These are phyloP conservation scores for Mycena indigotica DNA, from an alignment of 768 basidiomycete genomes.

Conservation along the genomic window DNA sequence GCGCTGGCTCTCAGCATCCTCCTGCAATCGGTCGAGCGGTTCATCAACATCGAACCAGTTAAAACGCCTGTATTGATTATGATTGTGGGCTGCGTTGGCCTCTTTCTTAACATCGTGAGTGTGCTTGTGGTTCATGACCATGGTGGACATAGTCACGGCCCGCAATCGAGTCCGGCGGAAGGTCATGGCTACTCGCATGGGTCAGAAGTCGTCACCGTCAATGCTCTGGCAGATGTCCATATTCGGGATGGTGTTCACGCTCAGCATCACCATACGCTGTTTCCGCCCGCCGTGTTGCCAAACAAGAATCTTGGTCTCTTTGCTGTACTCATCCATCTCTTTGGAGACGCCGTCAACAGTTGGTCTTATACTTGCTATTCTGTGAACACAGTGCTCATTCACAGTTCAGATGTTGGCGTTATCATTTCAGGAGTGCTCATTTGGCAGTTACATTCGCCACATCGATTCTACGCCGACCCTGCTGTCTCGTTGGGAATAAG, in stretches of 20 bases:
- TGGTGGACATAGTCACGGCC: slow-evolving; percentile 45
- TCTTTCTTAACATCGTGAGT: slow-evolving; percentile 50
- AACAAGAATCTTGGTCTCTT: slow-evolving; percentile 48
- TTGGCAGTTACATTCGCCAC: slow-evolving; percentile 47
- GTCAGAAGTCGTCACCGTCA: not conserved
- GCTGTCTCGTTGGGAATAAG: slow-evolving; percentile 53
- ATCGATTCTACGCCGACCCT: slow-evolving; percentile 57
- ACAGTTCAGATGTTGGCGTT: slow-evolving; percentile 61
- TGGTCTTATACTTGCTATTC: slow-evolving; percentile 23
- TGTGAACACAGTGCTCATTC: not conserved
- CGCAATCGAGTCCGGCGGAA: slow-evolving; percentile 26
- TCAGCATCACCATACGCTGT: slow-evolving; percentile 48
- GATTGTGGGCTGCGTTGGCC: slow-evolving; percentile 50
- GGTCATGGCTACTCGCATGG: no score
- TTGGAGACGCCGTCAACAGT: slow-evolving; percentile 59
- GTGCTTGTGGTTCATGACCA: slow-evolving; percentile 55
- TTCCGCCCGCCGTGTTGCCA: slow-evolving; percentile 36
- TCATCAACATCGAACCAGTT: slow-evolving; percentile 48
- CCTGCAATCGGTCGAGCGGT: slow-evolving; percentile 55
- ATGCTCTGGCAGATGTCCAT: slow-evolving; percentile 18
- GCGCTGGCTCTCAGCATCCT: slow-evolving; percentile 56
- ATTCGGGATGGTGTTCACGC: slow-evolving; percentile 31
- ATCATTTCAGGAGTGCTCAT: slow-evolving; percentile 53
- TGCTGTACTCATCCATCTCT: slow-evolving; percentile 53
- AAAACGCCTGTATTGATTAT: slow-evolving; percentile 47